phyloP scores from a whole-genome alignment of 352 stramenopile genomes.

The Blastocystis sp. region DNA sequence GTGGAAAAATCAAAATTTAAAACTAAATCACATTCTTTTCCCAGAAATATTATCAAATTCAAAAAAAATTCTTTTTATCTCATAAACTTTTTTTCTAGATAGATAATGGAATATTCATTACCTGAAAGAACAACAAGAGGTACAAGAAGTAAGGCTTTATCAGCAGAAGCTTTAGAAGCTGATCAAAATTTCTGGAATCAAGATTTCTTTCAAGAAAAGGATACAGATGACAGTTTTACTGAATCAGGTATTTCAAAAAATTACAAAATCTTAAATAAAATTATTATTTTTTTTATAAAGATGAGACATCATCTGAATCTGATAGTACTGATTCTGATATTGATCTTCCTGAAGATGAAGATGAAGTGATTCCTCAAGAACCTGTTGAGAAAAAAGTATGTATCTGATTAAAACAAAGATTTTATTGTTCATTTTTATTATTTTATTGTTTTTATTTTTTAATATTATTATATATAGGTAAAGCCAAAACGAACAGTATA shows the following conservation, averaged over 20 bases:
- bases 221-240: constrained; percentile 28
- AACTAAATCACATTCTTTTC: no score
- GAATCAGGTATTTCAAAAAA: constrained; percentile 1
- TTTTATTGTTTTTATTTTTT: no score
- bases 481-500: constrained; percentile 36
- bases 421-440: no score
- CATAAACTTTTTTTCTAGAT: no score
- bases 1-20: no score
- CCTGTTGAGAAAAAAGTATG: constrained; percentile 25
- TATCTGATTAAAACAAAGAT: background rate
- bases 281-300: background rate
- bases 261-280: no score
- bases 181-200: constrained; percentile 37
- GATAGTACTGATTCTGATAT: constrained; percentile 37
- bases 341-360: constrained; percentile 30
- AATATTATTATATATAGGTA: no score
- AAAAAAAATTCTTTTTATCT: no score
- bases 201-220: constrained; percentile 33
- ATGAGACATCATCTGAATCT: constrained; percentile 5
- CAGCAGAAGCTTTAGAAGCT: constrained; percentile 22
- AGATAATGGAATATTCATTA: no score
- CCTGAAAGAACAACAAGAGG: constrained; percentile 14
- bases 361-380: constrained; percentile 13
- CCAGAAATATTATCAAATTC: no score
- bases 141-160: background rate